These are phyloP conservation scores for Mucor velutinosus DNA, from an alignment of 371 early-diverging fungal genomes.

Conservation along the genomic window DNA sequence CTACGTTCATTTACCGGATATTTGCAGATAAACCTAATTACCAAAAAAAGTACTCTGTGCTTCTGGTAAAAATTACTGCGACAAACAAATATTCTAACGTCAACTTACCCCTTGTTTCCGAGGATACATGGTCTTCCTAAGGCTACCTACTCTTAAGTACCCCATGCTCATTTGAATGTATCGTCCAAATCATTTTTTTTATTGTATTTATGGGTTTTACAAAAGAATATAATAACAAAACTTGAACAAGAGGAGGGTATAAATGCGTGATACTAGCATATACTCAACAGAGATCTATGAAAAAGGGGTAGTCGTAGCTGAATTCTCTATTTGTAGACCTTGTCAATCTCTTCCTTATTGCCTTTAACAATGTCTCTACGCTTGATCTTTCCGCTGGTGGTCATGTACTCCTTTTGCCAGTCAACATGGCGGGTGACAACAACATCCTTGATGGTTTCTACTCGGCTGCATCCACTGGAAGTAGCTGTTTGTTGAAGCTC, in stretches of 20 bases:
- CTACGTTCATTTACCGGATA: neutral
- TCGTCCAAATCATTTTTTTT: neutral
- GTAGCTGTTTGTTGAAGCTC: constrained; percentile 50
- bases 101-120: neutral
- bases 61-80: neutral
- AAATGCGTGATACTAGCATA: neutral
- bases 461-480: constrained; percentile 44
- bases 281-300: neutral
- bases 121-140: no score
- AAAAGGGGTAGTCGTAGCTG: neutral
- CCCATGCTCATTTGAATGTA: no score
- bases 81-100: neutral
- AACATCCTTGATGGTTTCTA: constrained; percentile 54
- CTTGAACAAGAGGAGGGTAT: neutral
- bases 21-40: neutral
- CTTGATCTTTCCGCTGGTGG: constrained; percentile 63
- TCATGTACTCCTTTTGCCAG: constrained; percentile 57
- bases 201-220: neutral
- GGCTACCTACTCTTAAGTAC: no score
- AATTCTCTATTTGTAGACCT: constrained; percentile 39
- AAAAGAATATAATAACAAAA: neutral
- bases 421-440: constrained; percentile 45
- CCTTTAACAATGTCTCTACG: constrained; percentile 55
- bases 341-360: constrained; percentile 50
- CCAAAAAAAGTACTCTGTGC: neutral